Evolutionary conservation across 805 yeast species (phyloP).

Genomic region (Pichia eremophila): DNA sequence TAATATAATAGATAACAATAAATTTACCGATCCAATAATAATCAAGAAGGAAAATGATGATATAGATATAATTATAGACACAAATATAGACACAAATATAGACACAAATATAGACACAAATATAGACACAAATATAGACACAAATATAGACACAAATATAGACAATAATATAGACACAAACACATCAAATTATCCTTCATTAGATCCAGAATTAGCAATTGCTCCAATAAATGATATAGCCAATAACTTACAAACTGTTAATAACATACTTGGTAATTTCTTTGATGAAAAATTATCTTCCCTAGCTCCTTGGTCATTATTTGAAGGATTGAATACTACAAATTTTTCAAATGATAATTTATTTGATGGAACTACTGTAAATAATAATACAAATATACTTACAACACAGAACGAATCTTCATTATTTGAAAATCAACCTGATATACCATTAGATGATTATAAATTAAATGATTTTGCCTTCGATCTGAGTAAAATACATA

Average conservation of each 20-base stretch:
- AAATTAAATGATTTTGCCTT: slow-evolving; percentile 2
- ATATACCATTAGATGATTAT: not conserved
- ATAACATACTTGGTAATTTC: slow-evolving; percentile 13
- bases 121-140: no score
- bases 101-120: not conserved
- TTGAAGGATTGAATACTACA: slow-evolving; percentile 11
- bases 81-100: no score
- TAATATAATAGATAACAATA: no score
- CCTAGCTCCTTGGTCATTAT: slow-evolving; percentile 13
- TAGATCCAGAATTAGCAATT: not conserved
- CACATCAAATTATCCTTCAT: not conserved
- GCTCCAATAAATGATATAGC: not conserved
- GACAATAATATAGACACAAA: no score
- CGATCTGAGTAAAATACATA: slow-evolving; percentile 2
- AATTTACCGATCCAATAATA: no score
- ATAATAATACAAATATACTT: no score
- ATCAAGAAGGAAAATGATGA: no score
- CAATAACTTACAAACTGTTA: slow-evolving; percentile 10
- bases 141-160: not conserved
- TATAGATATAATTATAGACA: no score
- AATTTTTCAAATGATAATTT: not conserved
- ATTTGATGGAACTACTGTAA: no score
- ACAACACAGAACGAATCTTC: no score
- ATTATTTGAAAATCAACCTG: no score
- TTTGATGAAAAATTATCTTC: slow-evolving; percentile 9